Conservation (phyloP, 2,329 filamentous ascomycete genomes). For the Diplodia mutila region DNA sequence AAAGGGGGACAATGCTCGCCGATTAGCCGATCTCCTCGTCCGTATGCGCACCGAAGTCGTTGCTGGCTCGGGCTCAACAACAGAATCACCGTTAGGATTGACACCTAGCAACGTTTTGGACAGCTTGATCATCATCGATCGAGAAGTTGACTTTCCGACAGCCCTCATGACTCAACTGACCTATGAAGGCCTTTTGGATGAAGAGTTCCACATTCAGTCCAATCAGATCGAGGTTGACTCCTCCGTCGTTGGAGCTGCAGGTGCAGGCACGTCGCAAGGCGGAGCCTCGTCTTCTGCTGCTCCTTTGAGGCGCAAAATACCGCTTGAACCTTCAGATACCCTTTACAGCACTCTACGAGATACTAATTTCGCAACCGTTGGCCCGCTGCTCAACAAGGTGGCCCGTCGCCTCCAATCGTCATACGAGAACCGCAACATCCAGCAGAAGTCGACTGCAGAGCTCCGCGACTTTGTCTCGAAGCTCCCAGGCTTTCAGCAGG, state of each 20-base stretch:
- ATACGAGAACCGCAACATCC: constrained; percentile 80
- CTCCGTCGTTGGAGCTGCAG: constrained; percentile 78
- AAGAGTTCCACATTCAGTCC: constrained; percentile 87
- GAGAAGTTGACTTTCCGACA: constrained; percentile 92
- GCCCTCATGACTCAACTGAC: constrained; percentile 91
- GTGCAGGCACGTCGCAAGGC: constrained; percentile 58
- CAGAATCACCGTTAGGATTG: constrained; percentile 66
- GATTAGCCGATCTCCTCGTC: constrained; percentile 80
- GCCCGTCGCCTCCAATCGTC: constrained; percentile 84
- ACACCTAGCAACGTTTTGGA: constrained; percentile 87
- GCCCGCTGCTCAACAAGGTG: constrained; percentile 84
- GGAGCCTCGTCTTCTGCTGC: constrained; percentile 52
- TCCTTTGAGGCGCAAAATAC: constrained; percentile 77
- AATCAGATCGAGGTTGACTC: constrained; percentile 94
- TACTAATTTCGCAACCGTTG: constrained; percentile 93
- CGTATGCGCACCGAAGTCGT: constrained; percentile 90
- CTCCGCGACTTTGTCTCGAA: constrained; percentile 95
- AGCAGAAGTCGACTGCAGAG: constrained; percentile 85
- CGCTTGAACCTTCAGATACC: constrained; percentile 85
- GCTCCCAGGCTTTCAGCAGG: constrained; percentile 86
- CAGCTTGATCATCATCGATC: constrained; percentile 91
- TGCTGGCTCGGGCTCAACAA: constrained; percentile 64
- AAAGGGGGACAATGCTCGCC: constrained; percentile 92
- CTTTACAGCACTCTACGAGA: constrained; percentile 87
- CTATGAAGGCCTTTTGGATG: constrained; percentile 94